Base-by-base conservation (phyloP, 257 asterid species). In the Henckelia pumila region DNA sequence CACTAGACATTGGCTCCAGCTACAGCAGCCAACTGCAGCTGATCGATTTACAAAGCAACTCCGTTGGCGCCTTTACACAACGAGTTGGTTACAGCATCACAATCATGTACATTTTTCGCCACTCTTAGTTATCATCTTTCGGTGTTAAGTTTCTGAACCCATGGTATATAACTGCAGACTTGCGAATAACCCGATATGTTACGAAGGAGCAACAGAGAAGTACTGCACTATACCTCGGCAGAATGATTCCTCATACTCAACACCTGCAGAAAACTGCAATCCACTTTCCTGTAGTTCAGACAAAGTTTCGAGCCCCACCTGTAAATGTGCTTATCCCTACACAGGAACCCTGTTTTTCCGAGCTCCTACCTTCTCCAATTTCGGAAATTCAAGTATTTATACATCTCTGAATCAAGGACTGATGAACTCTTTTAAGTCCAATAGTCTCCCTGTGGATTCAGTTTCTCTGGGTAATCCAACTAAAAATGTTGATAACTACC, bases 281-380 rank as follows among this genome's bases (percentile, higher is more conserved):
- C 75, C 75, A 3, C 3, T 53, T 50, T 56, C 69, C 22, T 94
- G 99, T 75, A 65, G 47, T 20, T 71, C 82, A 5, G 77, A 71
- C 17, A 78, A 72, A 75, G 24, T 78, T 56, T 64, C 82, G 0
- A 94, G 96, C 67, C 95, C 97, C 56, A 79, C 79, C 20, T 91
- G 99, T 82, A 56, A 73, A 56, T 94, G 99, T 74, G 80, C 85
- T 56, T 77, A 79, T 77, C 96, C 99, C 50, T 94, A 88, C 71
- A 69, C 84, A 3, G 99, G 99, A 47, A 80, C 22, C 66, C 75
- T 94, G 11, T 13, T 32, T 55, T 91, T 94, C 52, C 84, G 96
- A 1, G 88, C 99, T 28, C 93, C 95, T 72, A 84, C 93, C 23
- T 91, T 91, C 78, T 87, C 92, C 69, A 56, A 69, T 86, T 81